These are phyloP conservation scores for Aspergillus floridensis DNA, from an alignment of 2,329 filamentous ascomycete species.

Conservation along the genomic window DNA sequence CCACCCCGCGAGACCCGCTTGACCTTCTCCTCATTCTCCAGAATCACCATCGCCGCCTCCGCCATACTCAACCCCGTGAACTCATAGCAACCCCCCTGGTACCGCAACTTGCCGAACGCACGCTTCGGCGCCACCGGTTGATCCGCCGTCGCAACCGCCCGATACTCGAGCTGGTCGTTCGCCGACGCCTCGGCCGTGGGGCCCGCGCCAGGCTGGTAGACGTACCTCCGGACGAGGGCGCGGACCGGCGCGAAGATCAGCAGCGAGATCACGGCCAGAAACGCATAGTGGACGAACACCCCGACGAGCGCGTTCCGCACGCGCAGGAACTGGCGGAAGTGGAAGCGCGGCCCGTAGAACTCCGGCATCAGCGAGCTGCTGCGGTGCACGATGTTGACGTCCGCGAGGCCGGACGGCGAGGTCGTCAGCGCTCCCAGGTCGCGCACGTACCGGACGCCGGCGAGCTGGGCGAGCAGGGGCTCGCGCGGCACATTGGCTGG, in stretches of 20 bases:
- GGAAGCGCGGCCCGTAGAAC: slow-evolving; percentile 59
- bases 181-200: slow-evolving; percentile 44
- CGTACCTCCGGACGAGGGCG: slow-evolving; percentile 47
- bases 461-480: slow-evolving; percentile 30
- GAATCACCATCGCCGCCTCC: slow-evolving; percentile 46
- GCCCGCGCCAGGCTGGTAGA: slow-evolving; percentile 53
- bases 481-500: slow-evolving; percentile 32
- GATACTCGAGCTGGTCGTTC: slow-evolving; percentile 42
- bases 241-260: slow-evolving; percentile 54
- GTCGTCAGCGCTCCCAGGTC: slow-evolving; percentile 60
- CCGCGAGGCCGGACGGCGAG: slow-evolving; percentile 52
- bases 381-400: slow-evolving; percentile 58
- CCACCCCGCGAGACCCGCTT: slow-evolving; percentile 45
- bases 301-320: slow-evolving; percentile 51
- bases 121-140: slow-evolving; percentile 36
- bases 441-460: slow-evolving; percentile 54
- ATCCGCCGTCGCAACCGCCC: slow-evolving; percentile 47
- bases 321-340: slow-evolving; percentile 56
- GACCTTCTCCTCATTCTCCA: slow-evolving; percentile 43
- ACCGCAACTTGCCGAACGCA: slow-evolving; percentile 43
- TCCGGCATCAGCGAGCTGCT: slow-evolving; percentile 58
- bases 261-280: slow-evolving; percentile 47
- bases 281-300: slow-evolving; percentile 48
- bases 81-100: slow-evolving; percentile 43
- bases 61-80: slow-evolving; percentile 45